A percentile compares a stretch with the other conserved stretches of the same genome.
These are phyloP conservation scores for Capsella rubella DNA, from an alignment of 441 rosid species.

Conservation along the genomic window DNA sequence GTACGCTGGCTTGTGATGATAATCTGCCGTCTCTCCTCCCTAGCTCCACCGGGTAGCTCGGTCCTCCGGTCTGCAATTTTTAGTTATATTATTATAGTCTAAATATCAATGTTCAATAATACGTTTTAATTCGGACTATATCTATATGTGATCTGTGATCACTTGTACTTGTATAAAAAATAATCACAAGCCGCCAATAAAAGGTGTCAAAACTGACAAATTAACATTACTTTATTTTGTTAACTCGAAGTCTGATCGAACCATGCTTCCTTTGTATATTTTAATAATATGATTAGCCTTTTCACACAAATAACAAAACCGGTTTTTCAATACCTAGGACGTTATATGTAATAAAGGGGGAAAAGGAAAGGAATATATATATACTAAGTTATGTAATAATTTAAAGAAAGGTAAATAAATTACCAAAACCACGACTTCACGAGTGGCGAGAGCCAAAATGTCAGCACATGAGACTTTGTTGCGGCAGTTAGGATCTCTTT, in stretches of 20 bases:
- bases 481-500: slow-evolving; percentile 53
- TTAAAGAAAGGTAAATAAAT: background rate
- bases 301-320: background rate
- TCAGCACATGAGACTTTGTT: slow-evolving; percentile 77
- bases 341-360: background rate
- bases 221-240: background rate
- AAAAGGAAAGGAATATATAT: slow-evolving; percentile 7
- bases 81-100: background rate
- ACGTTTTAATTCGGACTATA: background rate
- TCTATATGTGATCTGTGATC: slow-evolving; percentile 13
- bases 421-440: slow-evolving; percentile 62
- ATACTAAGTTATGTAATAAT: background rate
- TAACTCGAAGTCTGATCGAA: background rate
- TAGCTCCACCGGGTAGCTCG: slow-evolving; percentile 63
- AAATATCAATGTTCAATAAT: background rate
- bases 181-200: slow-evolving; percentile 24
- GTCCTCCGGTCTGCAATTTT: slow-evolving; percentile 64
- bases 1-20: slow-evolving; percentile 61
- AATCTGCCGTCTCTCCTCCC: slow-evolving; percentile 71
- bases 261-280: slow-evolving; percentile 1
- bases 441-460: slow-evolving; percentile 65
- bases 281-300: slow-evolving; percentile 1
- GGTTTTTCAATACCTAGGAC: slow-evolving; percentile 36
- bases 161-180: slow-evolving; percentile 5
- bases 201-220: background rate